These are phyloP conservation scores for Phytophthora citricola DNA, from an alignment of 352 stramenopile species.

Conservation along the genomic window DNA sequence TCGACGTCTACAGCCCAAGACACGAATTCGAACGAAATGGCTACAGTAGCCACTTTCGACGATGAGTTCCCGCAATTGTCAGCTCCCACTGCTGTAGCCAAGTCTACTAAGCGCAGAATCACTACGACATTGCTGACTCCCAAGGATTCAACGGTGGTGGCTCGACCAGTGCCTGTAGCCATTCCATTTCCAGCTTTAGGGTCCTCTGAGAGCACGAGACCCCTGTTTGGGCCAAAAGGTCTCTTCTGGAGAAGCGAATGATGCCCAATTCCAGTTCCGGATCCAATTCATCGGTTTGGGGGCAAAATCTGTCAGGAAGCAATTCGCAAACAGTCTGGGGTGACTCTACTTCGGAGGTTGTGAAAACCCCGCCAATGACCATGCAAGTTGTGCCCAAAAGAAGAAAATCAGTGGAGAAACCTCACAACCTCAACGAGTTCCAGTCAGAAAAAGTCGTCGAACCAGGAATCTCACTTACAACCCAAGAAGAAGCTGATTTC, in stretches of 20 bases:
- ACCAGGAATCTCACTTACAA: conserved; percentile 17
- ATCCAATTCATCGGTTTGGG: not conserved
- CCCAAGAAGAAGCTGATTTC: not conserved
- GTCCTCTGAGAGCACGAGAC: conserved; percentile 9
- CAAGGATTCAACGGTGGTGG: conserved; percentile 32
- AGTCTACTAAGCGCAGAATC: conserved; percentile 49
- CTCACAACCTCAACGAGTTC: conserved; percentile 7
- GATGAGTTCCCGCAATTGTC: conserved; percentile 48
- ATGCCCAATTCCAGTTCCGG: not conserved
- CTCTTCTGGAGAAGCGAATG: conserved; percentile 61
- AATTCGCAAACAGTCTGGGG: not conserved
- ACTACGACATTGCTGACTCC: conserved; percentile 52
- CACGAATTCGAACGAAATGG: conserved; percentile 2
- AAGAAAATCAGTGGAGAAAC: conserved; percentile 11
- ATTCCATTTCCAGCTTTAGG: conserved; percentile 42
- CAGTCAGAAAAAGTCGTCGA: conserved; percentile 21
- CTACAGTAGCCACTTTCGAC: conserved; percentile 23
- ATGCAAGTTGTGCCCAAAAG: conserved; percentile 4
- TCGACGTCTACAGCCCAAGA: conserved; percentile 2
- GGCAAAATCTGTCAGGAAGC: not conserved
- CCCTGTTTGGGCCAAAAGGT: conserved; percentile 48
- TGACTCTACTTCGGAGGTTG: not conserved
- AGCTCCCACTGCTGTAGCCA: not conserved
- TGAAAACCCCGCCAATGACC: not conserved
- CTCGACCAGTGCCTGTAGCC: conserved; percentile 32